Evolutionary conservation across 192 early-diverging fungal genomes (phyloP).

Genomic region (Coemansia sp.): DNA sequence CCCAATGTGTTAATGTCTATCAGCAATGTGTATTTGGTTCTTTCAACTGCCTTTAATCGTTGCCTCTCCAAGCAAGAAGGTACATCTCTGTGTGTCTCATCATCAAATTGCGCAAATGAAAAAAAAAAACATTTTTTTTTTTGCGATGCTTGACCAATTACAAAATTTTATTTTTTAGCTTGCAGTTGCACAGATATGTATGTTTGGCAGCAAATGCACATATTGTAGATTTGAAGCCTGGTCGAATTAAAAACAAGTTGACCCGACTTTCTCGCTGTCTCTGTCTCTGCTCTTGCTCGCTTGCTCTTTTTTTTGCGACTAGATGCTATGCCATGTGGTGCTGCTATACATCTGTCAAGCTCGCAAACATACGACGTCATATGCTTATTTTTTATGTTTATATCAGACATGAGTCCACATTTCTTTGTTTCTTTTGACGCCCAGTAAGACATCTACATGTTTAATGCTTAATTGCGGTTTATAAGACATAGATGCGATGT

Average conservation of each 20-base stretch:
- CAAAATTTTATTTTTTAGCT: neutral
- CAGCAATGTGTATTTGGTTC: too few relatives aligned
- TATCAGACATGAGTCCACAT: neutral
- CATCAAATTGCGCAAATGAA: too few relatives aligned
- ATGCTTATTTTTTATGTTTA: conserved; percentile 1
- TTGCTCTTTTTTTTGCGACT: neutral
- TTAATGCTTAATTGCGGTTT: neutral
- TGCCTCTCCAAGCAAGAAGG: too few relatives aligned
- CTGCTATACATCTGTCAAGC: neutral
- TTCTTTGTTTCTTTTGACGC: conserved; percentile 7
- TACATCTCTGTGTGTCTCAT: neutral
- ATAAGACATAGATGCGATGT: neutral
- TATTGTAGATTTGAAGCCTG: neutral
- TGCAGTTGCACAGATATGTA: neutral
- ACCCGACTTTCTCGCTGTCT: too few relatives aligned
- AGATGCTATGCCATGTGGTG: neutral
- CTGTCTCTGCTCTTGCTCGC: neutral
- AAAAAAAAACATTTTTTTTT: too few relatives aligned
- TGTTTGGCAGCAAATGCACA: neutral
- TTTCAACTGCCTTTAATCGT: too few relatives aligned
- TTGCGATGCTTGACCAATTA: neutral
- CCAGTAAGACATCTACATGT: neutral
- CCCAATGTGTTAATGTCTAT: too few relatives aligned
- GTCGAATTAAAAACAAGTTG: too few relatives aligned
- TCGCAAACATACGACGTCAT: neutral